Evolutionary conservation across 1,284 basidiomycete species (phyloP), one percentile per base, ranked within the genome.

Genomic region (Malassezia equina): DNA sequence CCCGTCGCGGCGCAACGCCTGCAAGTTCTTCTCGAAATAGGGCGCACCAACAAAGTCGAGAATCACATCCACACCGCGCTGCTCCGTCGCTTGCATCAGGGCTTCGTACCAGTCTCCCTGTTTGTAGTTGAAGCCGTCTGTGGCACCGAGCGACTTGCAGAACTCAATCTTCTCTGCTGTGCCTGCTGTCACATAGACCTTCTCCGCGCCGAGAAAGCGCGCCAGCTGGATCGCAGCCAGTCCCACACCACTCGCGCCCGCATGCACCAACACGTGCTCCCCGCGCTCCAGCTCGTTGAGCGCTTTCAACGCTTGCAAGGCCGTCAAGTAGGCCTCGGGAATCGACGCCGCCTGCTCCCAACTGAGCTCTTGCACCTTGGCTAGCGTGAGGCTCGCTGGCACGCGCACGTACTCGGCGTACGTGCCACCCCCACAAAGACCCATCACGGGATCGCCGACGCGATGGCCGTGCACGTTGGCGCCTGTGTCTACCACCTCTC

Each of bases 211-310:
- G 58, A 80, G 83, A 51, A 81, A 71, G 54, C 85, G 81, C 12
- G 90, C 88, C 19, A 96, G 78, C 76, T 96, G 91, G 53, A 88
- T 89, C 3, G 89, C 88, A 2, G 90, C 86, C 13, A 93, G 76
- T 2, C 91, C 91, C 2, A 95, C 90, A 47, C 90, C 60, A 1
- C 55, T 51, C 33, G 77, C 73, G n/a, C 79, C 79, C 23, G 89
- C 89, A 70, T 94, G 91, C 23, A 96, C 80, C 19, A 96, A 80
- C 9, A 89, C 86, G 64, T 86, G 78, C 47, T 89, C 84, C 28
- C 83, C 84, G 79, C 86, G 83, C 28, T 67, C 34, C 24, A 69
- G 23, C 9, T 54, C 12, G 4, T 51, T 41, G n/a, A 72, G 59
- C 23, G 51, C 42, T 9, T 54, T 43, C 32, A 72, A 52, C 12